These are phyloP conservation scores for Blakeslea trispora DNA, from an alignment of 371 early-diverging fungal genomes.

Conservation along the genomic window DNA sequence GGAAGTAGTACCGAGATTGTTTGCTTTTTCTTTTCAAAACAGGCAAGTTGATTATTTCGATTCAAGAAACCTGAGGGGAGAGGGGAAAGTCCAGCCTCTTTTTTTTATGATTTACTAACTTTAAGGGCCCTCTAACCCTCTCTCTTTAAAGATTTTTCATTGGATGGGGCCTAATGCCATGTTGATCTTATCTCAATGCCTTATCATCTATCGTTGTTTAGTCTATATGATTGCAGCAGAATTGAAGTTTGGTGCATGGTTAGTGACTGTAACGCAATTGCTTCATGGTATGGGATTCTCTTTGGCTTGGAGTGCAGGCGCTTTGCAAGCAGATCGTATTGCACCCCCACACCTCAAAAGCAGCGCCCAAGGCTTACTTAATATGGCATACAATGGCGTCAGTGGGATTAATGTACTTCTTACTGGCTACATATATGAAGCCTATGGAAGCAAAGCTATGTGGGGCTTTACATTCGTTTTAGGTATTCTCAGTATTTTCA, in stretches of 20 bases:
- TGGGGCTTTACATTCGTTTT: slow-evolving; percentile 23
- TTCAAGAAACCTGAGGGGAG: too few species aligned
- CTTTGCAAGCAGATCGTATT: slow-evolving; percentile 35
- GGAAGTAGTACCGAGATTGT: slow-evolving; percentile 38
- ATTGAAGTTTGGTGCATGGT: slow-evolving; percentile 22
- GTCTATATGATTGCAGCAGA: slow-evolving; percentile 26
- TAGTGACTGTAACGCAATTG: slow-evolving; percentile 29
- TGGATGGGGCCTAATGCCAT: slow-evolving; percentile 28
- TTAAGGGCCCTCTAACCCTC: too few species aligned
- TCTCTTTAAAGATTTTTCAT: slow-evolving; percentile 22
- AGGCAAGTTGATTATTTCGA: too few species aligned
- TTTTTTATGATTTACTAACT: neutral
- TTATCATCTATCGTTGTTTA: slow-evolving; percentile 28
- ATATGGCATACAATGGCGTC: slow-evolving; percentile 36
- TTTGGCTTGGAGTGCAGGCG: slow-evolving; percentile 39
- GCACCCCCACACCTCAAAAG: slow-evolving; percentile 28
- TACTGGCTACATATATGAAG: slow-evolving; percentile 33
- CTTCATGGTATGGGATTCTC: slow-evolving; percentile 37
- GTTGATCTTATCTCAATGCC: slow-evolving; percentile 28
- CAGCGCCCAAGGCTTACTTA: slow-evolving; percentile 38
- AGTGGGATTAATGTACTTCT: slow-evolving; percentile 32
- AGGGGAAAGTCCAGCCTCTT: neutral
- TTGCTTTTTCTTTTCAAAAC: slow-evolving; percentile 38
- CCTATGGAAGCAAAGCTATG: slow-evolving; percentile 28
- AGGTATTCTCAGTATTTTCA: slow-evolving; percentile 19